phyloP scores from a whole-genome alignment of 495 filamentous ascomycete genomes.

The Penicillium atrosanguineum region DNA sequence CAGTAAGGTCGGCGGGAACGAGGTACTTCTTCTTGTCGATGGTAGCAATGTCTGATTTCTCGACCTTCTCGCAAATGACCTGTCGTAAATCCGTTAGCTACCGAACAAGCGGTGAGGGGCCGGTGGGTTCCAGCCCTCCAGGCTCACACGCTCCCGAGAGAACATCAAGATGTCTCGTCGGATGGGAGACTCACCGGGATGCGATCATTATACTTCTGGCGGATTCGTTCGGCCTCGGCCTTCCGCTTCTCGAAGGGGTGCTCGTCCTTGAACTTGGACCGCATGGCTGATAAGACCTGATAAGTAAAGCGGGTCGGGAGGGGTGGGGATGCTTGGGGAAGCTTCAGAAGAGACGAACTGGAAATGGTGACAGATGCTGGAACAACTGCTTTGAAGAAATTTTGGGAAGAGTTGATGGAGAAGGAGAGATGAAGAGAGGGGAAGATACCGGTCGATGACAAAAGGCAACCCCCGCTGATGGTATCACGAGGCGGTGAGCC shows the following conservation, averaged over 20 bases:
- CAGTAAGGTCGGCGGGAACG: conserved; percentile 94
- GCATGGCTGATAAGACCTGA: conserved; percentile 56
- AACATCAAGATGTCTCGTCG: conserved; percentile 7
- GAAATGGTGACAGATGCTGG: conserved; percentile 9
- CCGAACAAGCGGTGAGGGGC: conserved; percentile 42
- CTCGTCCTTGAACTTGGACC: conserved; percentile 99
- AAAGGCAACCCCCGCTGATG: conserved; percentile 33
- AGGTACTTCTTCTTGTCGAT: conserved; percentile 99
- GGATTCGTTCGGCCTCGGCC: conserved; percentile 98
- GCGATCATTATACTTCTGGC: conserved; percentile 97
- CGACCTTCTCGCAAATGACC: conserved; percentile 99
- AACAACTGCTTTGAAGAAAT: conserved; percentile 3
- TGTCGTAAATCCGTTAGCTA: conserved; percentile 41
- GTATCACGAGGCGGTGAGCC: conserved; percentile 40
- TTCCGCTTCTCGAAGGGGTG: conserved; percentile 99
- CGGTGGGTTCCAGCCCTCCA: not conserved
- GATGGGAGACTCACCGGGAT: conserved; percentile 78
- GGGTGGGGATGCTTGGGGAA: conserved; percentile 4
- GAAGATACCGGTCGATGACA: conserved; percentile 24
- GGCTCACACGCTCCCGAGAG: not conserved
- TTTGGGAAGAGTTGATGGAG: too few relatives aligned
- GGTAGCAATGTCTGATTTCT: conserved; percentile 98
- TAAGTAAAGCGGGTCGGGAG: conserved; percentile 28
- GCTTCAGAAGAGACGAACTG: conserved; percentile 5
- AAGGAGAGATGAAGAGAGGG: conserved; percentile 16